phyloP scores from a whole-genome alignment of 1,284 basidiomycete species.

The Meira nashicola region DNA sequence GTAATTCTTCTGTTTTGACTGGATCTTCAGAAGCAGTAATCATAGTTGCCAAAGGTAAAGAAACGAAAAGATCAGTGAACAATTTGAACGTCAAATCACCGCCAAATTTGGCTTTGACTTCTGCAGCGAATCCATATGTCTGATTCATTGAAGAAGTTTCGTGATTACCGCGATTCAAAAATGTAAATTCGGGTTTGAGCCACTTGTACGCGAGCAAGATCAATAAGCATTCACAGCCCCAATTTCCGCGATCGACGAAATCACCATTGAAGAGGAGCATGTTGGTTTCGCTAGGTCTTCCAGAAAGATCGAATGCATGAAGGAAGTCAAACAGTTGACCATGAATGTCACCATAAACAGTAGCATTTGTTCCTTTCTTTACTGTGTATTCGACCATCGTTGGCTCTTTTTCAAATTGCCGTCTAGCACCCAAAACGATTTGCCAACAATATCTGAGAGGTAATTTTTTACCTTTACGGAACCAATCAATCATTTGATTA shows the following conservation, averaged over 20 bases:
- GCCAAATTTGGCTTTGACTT: conserved; percentile 65
- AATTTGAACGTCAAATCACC: conserved; percentile 49
- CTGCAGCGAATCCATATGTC: conserved; percentile 77
- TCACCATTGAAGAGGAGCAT: conserved; percentile 51
- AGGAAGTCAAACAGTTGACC: conserved; percentile 80
- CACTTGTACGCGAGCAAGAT: conserved; percentile 95
- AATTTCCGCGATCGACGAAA: conserved; percentile 85
- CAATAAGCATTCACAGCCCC: conserved; percentile 93
- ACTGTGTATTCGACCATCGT: conserved; percentile 76
- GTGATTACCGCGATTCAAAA: conserved; percentile 77
- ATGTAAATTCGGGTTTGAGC: conserved; percentile 47
- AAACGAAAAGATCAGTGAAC: conserved; percentile 45
- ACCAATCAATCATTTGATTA: conserved; percentile 79
- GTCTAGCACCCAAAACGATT: conserved; percentile 81
- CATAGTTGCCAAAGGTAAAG: conserved; percentile 74
- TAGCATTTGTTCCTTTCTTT: conserved; percentile 64
- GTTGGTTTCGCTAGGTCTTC: conserved; percentile 53
- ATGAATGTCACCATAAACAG: conserved; percentile 45
- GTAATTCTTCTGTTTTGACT: conserved; percentile 33
- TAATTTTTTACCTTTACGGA: conserved; percentile 82
- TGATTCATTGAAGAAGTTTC: conserved; percentile 80
- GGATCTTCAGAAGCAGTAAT: conserved; percentile 69
- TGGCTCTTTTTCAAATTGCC: conserved; percentile 70
- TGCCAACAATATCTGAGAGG: conserved; percentile 81
- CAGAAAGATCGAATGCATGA: conserved; percentile 80